Conservation (phyloP, 148 eudicot species). For the Rheum nobile region DNA sequence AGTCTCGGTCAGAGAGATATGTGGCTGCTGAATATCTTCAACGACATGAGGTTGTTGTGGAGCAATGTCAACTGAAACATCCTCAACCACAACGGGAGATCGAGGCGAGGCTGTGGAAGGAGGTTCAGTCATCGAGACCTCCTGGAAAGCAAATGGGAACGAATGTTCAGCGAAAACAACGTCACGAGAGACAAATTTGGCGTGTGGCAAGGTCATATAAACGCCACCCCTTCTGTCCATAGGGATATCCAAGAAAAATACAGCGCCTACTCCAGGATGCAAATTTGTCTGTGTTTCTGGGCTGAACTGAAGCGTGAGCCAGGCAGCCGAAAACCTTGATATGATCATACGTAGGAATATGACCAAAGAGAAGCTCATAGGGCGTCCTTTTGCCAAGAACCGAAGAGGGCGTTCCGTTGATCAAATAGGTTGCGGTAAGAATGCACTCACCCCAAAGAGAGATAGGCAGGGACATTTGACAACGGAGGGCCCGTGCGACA, state of each 20-base stretch:
- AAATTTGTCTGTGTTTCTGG: not conserved
- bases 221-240: too few species aligned
- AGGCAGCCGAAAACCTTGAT: not conserved
- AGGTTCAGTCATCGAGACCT: too few species aligned
- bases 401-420: not conserved
- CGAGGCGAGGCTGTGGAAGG: too few species aligned
- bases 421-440: not conserved
- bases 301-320: not conserved
- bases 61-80: too few species aligned
- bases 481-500: not conserved
- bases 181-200: too few species aligned
- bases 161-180: too few species aligned
- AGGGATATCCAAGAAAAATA: not conserved
- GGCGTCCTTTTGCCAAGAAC: not conserved
- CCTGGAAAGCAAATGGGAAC: too few species aligned
- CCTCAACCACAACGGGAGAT: too few species aligned
- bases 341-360: not conserved
- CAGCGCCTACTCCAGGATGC: not conserved
- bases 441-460: not conserved
- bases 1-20: too few species aligned
- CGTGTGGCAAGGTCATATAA: too few species aligned
- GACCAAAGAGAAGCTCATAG: not conserved
- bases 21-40: too few species aligned
- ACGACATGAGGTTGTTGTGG: too few species aligned
- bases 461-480: not conserved